phyloP scores from a whole-genome alignment of 306 rosid species.

The Malus sieversii region DNA sequence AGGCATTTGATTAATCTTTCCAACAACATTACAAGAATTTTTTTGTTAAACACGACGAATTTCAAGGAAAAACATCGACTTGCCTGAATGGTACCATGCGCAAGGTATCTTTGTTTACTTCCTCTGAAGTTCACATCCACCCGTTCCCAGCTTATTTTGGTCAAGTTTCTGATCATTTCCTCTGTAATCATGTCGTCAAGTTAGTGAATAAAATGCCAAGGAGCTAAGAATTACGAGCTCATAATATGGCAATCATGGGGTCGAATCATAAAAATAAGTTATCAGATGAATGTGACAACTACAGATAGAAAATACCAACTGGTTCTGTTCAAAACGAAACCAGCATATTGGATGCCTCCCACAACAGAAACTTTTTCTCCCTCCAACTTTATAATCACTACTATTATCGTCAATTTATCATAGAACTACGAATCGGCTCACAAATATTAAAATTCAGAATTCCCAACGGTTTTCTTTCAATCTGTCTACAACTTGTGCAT shows the following conservation, averaged over 20 bases:
- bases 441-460: neutral
- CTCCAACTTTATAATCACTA: neutral
- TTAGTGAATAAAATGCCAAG: constrained; percentile 5
- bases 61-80: constrained; percentile 14
- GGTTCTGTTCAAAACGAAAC: neutral
- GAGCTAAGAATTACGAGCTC: neutral
- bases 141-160: constrained; percentile 74
- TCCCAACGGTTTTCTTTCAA: neutral
- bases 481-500: neutral
- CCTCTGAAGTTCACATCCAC: constrained; percentile 71
- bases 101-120: constrained; percentile 52
- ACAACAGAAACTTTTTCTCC: neutral
- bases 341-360: neutral
- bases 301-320: neutral
- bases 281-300: neutral
- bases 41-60: neutral
- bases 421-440: neutral
- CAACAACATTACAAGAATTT: neutral
- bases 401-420: neutral
- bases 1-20: neutral
- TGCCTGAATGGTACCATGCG: constrained; percentile 85
- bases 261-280: neutral
- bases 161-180: constrained; percentile 68
- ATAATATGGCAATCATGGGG: neutral
- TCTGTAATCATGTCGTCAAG: constrained; percentile 31